Evolutionary conservation across 371 early-diverging fungal genomes (phyloP).

Genomic region (Mycotypha africana): DNA sequence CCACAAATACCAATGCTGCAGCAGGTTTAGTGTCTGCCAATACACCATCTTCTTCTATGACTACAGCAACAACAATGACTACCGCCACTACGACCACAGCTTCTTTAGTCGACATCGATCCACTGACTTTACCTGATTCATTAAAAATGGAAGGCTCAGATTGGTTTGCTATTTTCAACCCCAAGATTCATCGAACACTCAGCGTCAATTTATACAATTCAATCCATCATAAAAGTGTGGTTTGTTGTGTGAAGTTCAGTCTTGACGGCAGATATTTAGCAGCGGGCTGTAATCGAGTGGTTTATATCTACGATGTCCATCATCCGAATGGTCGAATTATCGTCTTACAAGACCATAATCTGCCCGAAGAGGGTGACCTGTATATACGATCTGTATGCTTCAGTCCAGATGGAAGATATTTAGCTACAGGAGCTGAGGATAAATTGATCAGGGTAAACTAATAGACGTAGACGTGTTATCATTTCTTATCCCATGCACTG

Average conservation of each 20-base stretch:
- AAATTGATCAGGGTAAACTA: constrained; percentile 76
- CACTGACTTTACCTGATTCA: constrained; percentile 71
- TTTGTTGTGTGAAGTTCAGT: constrained; percentile 96
- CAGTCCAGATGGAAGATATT: constrained; percentile 86
- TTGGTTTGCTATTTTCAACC: constrained; percentile 86
- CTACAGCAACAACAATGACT: background rate
- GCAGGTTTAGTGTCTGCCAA: too few relatives aligned
- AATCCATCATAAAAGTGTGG: constrained; percentile 86
- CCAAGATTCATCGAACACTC: constrained; percentile 63
- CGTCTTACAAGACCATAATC: constrained; percentile 13
- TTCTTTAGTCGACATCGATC: constrained; percentile 72
- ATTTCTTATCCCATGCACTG: too few relatives aligned
- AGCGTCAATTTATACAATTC: constrained; percentile 83
- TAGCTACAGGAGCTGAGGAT: constrained; percentile 98
- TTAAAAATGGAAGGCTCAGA: constrained; percentile 82
- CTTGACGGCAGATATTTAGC: constrained; percentile 89
- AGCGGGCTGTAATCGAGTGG: constrained; percentile 91
- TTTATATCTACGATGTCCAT: constrained; percentile 91
- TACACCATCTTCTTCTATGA: background rate
- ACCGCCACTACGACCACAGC: background rate
- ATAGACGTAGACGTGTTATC: background rate
- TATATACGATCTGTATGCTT: constrained; percentile 97
- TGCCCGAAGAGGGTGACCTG: constrained; percentile 72
- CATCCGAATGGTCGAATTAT: constrained; percentile 54
- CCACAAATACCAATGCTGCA: too few relatives aligned